These are phyloP conservation scores for Lotus japonicus DNA, from an alignment of 306 rosid genomes.

Conservation along the genomic window DNA sequence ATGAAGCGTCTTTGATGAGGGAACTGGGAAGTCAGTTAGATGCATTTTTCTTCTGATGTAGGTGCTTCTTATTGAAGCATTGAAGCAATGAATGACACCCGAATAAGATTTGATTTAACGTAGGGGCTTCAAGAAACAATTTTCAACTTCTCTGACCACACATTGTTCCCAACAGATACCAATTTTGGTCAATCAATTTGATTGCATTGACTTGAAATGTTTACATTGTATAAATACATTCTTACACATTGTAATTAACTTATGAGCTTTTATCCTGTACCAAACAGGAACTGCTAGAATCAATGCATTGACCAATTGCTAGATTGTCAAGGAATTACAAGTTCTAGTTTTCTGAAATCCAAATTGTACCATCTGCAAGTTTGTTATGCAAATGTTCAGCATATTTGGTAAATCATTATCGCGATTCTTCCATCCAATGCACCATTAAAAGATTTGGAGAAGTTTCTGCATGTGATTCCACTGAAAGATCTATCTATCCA, in stretches of 20 bases:
- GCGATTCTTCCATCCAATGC: neutral
- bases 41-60: neutral
- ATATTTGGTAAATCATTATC: neutral
- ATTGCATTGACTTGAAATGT: neutral
- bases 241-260: neutral
- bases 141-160: neutral
- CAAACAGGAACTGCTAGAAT: neutral
- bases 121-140: neutral
- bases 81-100: too few species aligned
- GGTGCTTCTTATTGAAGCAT: too few species aligned
- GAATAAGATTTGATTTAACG: too few species aligned
- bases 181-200: neutral
- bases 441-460: neutral
- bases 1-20: neutral
- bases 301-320: neutral
- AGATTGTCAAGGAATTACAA: too few species aligned
- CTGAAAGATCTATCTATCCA: neutral
- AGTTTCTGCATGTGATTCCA: neutral
- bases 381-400: neutral
- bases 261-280: neutral
- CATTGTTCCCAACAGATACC: slow-evolving; percentile 4
- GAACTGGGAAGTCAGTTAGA: neutral
- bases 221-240: neutral
- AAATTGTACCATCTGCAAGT: neutral
- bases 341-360: slow-evolving; percentile 2